Percentiles rank a stretch among this genome's conserved stretches.
Evolutionary conservation across 2,329 filamentous ascomycete species (phyloP).

Genomic region (Trichoderma asperellum): DNA sequence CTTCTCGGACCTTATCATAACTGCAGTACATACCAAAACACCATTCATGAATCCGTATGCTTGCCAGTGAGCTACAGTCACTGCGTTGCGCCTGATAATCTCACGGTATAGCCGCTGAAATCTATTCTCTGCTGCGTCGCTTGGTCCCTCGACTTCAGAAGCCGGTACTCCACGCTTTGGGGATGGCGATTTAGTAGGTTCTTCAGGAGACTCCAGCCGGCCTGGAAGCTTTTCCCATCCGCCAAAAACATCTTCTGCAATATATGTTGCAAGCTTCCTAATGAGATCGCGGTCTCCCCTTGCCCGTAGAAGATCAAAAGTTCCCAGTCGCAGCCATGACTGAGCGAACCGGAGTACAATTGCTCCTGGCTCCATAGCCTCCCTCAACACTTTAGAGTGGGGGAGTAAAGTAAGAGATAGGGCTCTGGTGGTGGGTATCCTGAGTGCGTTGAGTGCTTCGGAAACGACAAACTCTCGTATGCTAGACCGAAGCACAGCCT

Average conservation of each 20-base stretch:
- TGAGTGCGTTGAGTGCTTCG: conserved; percentile 82
- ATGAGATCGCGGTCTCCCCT: conserved; percentile 78
- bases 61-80: conserved; percentile 91
- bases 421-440: conserved; percentile 85
- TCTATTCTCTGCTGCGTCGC: conserved; percentile 76
- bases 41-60: conserved; percentile 99
- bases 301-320: conserved; percentile 86
- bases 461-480: conserved; percentile 94
- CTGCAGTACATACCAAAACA: conserved; percentile 60
- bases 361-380: conserved; percentile 84
- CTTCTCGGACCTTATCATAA: background rate
- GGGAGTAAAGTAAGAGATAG: conserved; percentile 80
- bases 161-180: conserved; percentile 58
- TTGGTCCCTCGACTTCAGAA: conserved; percentile 67
- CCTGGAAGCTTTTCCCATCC: conserved; percentile 85
- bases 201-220: conserved; percentile 56
- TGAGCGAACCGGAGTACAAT: conserved; percentile 92
- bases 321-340: conserved; percentile 91
- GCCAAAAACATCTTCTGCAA: conserved; percentile 83
- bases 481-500: conserved; percentile 87
- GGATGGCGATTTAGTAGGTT: conserved; percentile 47
- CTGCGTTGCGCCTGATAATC: conserved; percentile 81
- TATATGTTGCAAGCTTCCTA: conserved; percentile 75
- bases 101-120: conserved; percentile 88
- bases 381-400: conserved; percentile 72